A percentile compares a stretch with the other conserved stretches of the same genome.
Conservation (phyloP, 2,329 filamentous ascomycete genomes). For the Penicillium sp. region DNA sequence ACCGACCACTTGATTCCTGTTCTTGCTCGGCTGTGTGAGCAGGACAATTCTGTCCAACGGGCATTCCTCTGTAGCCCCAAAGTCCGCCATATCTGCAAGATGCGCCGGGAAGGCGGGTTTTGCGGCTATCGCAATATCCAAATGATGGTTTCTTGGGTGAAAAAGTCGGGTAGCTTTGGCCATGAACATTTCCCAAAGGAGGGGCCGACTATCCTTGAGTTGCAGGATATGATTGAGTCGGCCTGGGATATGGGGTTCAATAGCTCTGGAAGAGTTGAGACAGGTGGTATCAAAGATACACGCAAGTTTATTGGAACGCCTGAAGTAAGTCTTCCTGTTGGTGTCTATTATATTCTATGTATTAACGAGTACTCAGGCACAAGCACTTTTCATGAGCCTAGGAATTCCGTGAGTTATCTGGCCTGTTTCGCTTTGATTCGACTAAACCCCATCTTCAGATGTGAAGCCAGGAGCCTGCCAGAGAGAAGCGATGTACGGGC, state of each 20-base stretch:
- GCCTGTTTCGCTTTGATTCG: not conserved
- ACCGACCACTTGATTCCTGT: conserved; percentile 51
- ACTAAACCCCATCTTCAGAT: conserved; percentile 31
- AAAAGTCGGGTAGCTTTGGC: conserved; percentile 50
- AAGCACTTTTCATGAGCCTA: conserved; percentile 65
- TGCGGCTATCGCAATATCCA: conserved; percentile 95
- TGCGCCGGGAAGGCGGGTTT: conserved; percentile 76
- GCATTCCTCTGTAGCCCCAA: conserved; percentile 72
- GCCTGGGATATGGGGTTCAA: conserved; percentile 87
- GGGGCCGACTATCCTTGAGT: conserved; percentile 66
- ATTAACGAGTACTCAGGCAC: conserved; percentile 47
- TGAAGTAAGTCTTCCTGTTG: conserved; percentile 51
- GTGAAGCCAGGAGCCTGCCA: conserved; percentile 54
- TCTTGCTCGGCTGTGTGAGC: conserved; percentile 54
- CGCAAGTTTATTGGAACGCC: conserved; percentile 92
- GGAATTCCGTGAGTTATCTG: conserved; percentile 52
- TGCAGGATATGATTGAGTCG: conserved; percentile 77
- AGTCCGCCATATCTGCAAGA: conserved; percentile 71
- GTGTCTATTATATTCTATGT: not conserved
- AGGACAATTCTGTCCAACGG: conserved; percentile 55
- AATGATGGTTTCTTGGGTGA: conserved; percentile 74
- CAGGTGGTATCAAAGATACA: conserved; percentile 76
- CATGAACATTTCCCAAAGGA: conserved; percentile 51
- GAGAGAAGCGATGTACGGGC: conserved; percentile 40
- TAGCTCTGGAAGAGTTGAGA: conserved; percentile 63